phyloP scores from a whole-genome alignment of 129 eudicot species.

The Saussurea involucrata region DNA sequence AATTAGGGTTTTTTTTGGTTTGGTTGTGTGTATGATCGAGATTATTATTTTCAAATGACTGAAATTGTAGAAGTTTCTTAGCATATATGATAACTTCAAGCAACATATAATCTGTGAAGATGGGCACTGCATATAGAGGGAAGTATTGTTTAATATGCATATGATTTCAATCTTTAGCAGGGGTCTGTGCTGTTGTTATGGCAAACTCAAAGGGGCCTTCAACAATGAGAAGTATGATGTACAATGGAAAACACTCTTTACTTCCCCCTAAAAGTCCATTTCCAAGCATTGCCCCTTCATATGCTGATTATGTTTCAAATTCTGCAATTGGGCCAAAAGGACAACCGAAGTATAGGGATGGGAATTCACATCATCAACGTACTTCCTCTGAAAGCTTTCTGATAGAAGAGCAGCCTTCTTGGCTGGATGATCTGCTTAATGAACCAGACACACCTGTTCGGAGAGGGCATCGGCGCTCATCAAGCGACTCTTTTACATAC shows the following conservation, averaged over 20 bases:
- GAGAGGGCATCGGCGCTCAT: constrained; percentile 93
- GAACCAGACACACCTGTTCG: constrained; percentile 96
- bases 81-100: neutral
- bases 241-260: constrained; percentile 65
- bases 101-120: neutral
- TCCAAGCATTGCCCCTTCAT: constrained; percentile 72
- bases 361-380: constrained; percentile 72
- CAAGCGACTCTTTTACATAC: constrained; percentile 91
- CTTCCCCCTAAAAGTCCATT: constrained; percentile 98
- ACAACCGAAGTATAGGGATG: constrained; percentile 53
- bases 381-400: constrained; percentile 91
- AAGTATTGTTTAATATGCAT: neutral
- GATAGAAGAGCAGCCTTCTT: constrained; percentile 93
- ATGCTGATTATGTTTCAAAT: constrained; percentile 57
- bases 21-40: neutral
- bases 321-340: constrained; percentile 58
- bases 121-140: neutral
- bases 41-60: neutral
- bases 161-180: constrained; percentile 19
- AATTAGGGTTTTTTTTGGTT: too few species aligned
- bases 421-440: constrained; percentile 94
- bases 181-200: constrained; percentile 43
- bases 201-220: constrained; percentile 78
- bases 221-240: constrained; percentile 52
- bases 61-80: neutral